phyloP scores from a whole-genome alignment of 2,329 filamentous ascomycete species.

The Sporothrix euskadiensis region DNA sequence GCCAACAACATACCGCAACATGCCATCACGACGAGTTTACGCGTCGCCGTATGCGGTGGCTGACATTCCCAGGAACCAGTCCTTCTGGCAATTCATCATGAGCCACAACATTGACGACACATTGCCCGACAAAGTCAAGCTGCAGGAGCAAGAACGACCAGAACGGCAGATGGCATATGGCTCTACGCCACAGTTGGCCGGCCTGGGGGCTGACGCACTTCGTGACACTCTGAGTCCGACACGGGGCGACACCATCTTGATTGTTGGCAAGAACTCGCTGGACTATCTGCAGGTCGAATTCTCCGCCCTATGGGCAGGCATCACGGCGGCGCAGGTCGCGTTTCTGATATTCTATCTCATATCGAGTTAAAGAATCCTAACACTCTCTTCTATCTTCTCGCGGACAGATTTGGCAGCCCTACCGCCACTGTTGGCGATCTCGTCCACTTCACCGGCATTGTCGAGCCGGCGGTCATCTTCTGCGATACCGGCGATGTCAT shows the following conservation, averaged over 20 bases:
- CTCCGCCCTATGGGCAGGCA: constrained; percentile 17
- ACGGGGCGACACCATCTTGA: constrained; percentile 11
- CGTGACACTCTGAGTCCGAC: not conserved
- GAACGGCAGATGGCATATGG: not conserved
- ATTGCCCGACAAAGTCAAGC: constrained; percentile 3
- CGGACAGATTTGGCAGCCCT: constrained; percentile 14
- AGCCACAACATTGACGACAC: constrained; percentile 24
- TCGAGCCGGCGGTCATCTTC: constrained; percentile 10
- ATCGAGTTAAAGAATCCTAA: not conserved
- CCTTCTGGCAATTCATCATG: constrained; percentile 23
- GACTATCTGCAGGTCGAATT: constrained; percentile 18
- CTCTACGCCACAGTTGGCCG: not conserved
- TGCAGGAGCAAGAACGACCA: constrained; percentile 23
- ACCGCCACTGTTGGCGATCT: constrained; percentile 2
- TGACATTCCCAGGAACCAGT: constrained; percentile 1
- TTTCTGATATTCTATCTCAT: not conserved
- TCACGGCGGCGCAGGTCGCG: constrained; percentile 4
- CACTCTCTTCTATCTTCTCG: too few relatives aligned
- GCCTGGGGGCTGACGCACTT: constrained; percentile 11
- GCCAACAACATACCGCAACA: not conserved
- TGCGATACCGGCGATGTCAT: constrained; percentile 16
- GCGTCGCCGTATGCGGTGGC: not conserved
- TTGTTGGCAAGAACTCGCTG: constrained; percentile 22
- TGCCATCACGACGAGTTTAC: not conserved
- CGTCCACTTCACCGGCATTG: constrained; percentile 18